Evolutionary conservation across 2,329 filamentous ascomycete species (phyloP).

Genomic region (Cryphonectria carpinicola): DNA sequence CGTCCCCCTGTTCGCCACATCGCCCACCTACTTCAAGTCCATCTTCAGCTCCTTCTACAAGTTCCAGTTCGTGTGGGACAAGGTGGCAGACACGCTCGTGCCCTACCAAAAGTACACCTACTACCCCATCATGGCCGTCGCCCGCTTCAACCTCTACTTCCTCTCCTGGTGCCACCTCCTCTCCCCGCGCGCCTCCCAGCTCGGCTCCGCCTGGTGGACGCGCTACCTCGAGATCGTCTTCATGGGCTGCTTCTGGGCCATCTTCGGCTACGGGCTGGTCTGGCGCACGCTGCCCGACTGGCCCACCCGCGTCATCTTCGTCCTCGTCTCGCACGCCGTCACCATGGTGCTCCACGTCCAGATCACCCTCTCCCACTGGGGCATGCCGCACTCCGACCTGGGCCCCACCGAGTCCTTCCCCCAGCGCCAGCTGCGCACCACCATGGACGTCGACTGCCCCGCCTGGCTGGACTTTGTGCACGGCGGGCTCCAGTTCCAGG

Average conservation of each 20-base stretch:
- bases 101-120: conserved; percentile 68
- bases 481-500: conserved; percentile 74
- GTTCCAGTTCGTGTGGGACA: conserved; percentile 66
- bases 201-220: conserved; percentile 68
- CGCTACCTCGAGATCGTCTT: conserved; percentile 67
- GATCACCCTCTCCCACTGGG: conserved; percentile 74
- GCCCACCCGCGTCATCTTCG: conserved; percentile 61
- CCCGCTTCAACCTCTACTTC: conserved; percentile 73
- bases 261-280: conserved; percentile 69
- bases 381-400: conserved; percentile 69
- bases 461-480: conserved; percentile 74
- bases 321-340: conserved; percentile 66
- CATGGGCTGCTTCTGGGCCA: conserved; percentile 67
- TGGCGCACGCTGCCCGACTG: conserved; percentile 63
- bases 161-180: conserved; percentile 70
- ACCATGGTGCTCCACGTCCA: conserved; percentile 73
- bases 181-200: conserved; percentile 56
- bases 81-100: conserved; percentile 61
- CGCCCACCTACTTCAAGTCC: conserved; percentile 66
- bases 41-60: conserved; percentile 70
- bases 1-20: conserved; percentile 70
- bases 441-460: conserved; percentile 76
- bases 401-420: conserved; percentile 69
- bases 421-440: conserved; percentile 71
- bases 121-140: conserved; percentile 69